Evolutionary conservation across 2,329 filamentous ascomycete genomes (phyloP).

Genomic region (Acephala macrosclerotiorum): DNA sequence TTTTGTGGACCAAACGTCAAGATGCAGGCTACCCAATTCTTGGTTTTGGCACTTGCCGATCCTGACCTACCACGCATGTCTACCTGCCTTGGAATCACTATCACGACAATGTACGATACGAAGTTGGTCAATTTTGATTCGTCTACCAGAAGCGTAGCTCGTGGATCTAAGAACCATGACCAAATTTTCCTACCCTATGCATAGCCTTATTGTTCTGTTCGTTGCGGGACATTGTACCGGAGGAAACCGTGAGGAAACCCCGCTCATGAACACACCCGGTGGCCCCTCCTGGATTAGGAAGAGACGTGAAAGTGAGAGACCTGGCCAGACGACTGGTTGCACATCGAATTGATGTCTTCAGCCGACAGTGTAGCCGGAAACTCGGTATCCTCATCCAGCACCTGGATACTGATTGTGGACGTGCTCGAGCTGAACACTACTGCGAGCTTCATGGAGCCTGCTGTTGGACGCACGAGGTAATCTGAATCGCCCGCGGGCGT

Average conservation of each 20-base stretch:
- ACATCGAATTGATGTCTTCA: slow-evolving; percentile 39
- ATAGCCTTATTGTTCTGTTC: too few relatives aligned
- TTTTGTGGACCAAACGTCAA: too few relatives aligned
- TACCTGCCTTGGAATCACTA: too few relatives aligned
- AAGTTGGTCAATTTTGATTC: too few relatives aligned
- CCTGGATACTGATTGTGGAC: slow-evolving; percentile 61
- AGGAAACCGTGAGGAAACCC: neutral
- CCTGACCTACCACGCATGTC: too few relatives aligned
- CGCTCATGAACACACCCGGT: neutral
- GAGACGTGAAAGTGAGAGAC: slow-evolving; percentile 30
- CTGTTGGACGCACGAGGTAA: slow-evolving; percentile 73
- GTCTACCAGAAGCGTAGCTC: too few relatives aligned
- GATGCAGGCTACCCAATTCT: too few relatives aligned
- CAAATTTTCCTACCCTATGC: too few relatives aligned
- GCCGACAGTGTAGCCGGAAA: slow-evolving; percentile 51
- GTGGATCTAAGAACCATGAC: too few relatives aligned
- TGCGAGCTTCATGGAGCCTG: slow-evolving; percentile 67
- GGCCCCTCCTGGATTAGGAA: neutral
- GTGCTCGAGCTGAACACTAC: slow-evolving; percentile 64
- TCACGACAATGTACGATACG: too few relatives aligned
- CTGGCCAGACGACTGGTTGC: slow-evolving; percentile 5
- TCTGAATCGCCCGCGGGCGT: slow-evolving; percentile 71
- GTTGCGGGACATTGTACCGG: too few relatives aligned
- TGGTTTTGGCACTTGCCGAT: too few relatives aligned
- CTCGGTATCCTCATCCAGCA: slow-evolving; percentile 42